These are phyloP conservation scores for Peronospora tabacina DNA, from an alignment of 352 stramenopile genomes.

Conservation along the genomic window DNA sequence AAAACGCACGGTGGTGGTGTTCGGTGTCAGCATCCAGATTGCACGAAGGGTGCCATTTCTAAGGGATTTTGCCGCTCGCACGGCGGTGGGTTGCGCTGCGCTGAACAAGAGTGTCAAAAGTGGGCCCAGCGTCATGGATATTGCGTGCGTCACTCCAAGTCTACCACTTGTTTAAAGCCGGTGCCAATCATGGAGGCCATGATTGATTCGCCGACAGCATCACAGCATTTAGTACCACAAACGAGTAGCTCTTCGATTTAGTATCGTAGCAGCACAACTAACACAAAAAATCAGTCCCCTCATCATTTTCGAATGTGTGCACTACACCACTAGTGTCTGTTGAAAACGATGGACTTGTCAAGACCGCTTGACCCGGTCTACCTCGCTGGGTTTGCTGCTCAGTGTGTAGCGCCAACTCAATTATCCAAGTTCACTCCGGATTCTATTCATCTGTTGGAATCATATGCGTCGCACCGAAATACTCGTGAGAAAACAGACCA, in stretches of 20 bases:
- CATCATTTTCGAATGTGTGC: slow-evolving; percentile 6
- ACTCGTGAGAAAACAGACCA: slow-evolving; percentile 24
- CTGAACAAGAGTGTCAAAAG: slow-evolving; percentile 53
- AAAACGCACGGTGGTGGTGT: slow-evolving; percentile 83
- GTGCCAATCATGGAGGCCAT: slow-evolving; percentile 5
- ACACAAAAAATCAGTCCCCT: too few species aligned
- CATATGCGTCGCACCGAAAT: slow-evolving; percentile 27
- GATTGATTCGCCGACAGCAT: not conserved
- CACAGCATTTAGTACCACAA: slow-evolving; percentile 2
- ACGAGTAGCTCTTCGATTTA: slow-evolving; percentile 6
- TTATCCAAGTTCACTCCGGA: slow-evolving; percentile 26
- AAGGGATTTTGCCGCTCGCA: slow-evolving; percentile 80
- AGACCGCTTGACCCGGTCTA: slow-evolving; percentile 14
- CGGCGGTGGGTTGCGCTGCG: slow-evolving; percentile 72
- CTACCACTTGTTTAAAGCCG: slow-evolving; percentile 4
- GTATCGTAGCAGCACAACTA: not conserved
- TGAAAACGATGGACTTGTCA: slow-evolving; percentile 1
- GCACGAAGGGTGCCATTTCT: slow-evolving; percentile 79
- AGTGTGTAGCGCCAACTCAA: slow-evolving; percentile 26
- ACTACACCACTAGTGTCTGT: slow-evolving; percentile 11
- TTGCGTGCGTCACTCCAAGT: slow-evolving; percentile 69
- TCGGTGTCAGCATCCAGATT: slow-evolving; percentile 68
- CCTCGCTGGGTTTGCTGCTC: slow-evolving; percentile 25
- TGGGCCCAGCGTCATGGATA: slow-evolving; percentile 69
- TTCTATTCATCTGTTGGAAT: slow-evolving; percentile 26